phyloP scores from a whole-genome alignment of 2,329 filamentous ascomycete species.

The Trichophyton equinum region DNA sequence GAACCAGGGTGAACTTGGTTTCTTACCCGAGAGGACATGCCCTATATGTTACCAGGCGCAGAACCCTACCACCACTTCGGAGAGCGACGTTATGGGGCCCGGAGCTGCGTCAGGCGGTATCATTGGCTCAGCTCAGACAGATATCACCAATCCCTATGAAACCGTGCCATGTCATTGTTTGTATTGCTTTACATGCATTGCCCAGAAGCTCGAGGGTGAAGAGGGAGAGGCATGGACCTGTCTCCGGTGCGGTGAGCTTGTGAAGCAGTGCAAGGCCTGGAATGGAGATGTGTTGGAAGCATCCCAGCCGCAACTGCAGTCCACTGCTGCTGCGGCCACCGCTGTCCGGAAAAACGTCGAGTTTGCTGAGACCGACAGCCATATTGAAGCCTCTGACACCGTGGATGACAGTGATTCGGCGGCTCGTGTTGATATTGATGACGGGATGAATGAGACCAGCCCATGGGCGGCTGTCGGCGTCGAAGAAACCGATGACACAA shows the following conservation, averaged over 20 bases:
- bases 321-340: slow-evolving; percentile 11
- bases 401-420: slow-evolving; percentile 13
- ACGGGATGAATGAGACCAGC: slow-evolving; percentile 25
- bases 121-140: slow-evolving; percentile 75
- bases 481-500: slow-evolving; percentile 17
- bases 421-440: slow-evolving; percentile 22
- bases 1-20: slow-evolving; percentile 62
- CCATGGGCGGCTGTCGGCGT: slow-evolving; percentile 28
- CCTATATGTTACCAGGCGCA: slow-evolving; percentile 95
- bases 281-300: slow-evolving; percentile 64
- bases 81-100: slow-evolving; percentile 62
- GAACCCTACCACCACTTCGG: slow-evolving; percentile 57
- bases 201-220: slow-evolving; percentile 75
- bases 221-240: slow-evolving; percentile 92
- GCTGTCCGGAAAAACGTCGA: slow-evolving; percentile 31
- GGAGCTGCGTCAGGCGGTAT: slow-evolving; percentile 56
- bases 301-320: slow-evolving; percentile 15
- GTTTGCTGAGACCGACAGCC: slow-evolving; percentile 21
- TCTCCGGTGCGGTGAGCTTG: slow-evolving; percentile 69
- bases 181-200: slow-evolving; percentile 95
- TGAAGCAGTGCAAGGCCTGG: slow-evolving; percentile 85
- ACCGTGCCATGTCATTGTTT: slow-evolving; percentile 77
- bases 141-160: slow-evolving; percentile 94
- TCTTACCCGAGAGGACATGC: slow-evolving; percentile 85
- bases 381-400: slow-evolving; percentile 13